Evolutionary conservation across 495 filamentous ascomycete genomes (phyloP).

Genomic region (Neurospora sublineolata): DNA sequence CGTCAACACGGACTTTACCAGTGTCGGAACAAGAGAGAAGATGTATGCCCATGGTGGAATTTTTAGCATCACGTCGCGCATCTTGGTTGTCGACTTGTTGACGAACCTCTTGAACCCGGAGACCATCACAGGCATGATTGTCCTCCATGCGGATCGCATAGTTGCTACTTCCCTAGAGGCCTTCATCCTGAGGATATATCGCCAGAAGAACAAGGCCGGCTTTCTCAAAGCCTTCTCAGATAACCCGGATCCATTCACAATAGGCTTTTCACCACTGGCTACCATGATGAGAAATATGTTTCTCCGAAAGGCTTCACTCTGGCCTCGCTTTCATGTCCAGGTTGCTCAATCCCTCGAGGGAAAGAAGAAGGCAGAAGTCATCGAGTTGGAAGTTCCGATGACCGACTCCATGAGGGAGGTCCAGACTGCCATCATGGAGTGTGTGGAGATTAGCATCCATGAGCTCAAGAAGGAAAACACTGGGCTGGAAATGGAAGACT

Average conservation of each 20-base stretch:
- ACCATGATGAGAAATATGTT: conserved; percentile 92
- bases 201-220: conserved; percentile 82
- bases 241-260: conserved; percentile 81
- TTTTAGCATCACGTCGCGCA: conserved; percentile 92
- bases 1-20: conserved; percentile 90
- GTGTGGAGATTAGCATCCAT: conserved; percentile 84
- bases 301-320: conserved; percentile 75
- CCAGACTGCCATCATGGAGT: conserved; percentile 89
- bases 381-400: conserved; percentile 95
- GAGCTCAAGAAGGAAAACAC: conserved; percentile 84
- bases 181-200: conserved; percentile 87
- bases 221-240: conserved; percentile 97
- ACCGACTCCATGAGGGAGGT: conserved; percentile 87
- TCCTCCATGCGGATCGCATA: conserved; percentile 81
- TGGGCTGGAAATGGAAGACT: conserved; percentile 91
- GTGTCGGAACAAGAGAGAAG: conserved; percentile 74
- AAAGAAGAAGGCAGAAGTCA: conserved; percentile 88
- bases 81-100: conserved; percentile 83
- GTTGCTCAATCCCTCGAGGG: conserved; percentile 84
- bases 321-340: conserved; percentile 89
- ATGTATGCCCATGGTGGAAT: conserved; percentile 83
- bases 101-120: conserved; percentile 73
- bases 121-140: conserved; percentile 76
- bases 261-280: conserved; percentile 77
- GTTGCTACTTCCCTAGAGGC: conserved; percentile 85